Conservation (phyloP, 2,329 filamentous ascomycete species). For the Diaporthe destruens region DNA sequence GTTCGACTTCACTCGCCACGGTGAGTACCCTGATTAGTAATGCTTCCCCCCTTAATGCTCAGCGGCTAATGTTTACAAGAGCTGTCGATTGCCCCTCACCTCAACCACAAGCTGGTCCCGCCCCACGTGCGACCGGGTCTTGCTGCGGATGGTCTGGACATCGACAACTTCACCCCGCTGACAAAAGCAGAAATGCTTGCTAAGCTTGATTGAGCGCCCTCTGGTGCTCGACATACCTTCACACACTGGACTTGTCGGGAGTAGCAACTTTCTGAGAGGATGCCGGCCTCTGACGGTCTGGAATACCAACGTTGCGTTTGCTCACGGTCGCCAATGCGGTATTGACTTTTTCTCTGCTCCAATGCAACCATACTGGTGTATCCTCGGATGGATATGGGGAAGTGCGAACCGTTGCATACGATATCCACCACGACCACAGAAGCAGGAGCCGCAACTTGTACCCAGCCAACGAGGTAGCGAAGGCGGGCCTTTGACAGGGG, state of each 20-base stretch:
- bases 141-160: slow-evolving; percentile 83
- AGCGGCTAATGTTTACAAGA: slow-evolving; percentile 66
- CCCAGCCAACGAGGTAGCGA: slow-evolving; percentile 31
- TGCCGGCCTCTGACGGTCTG: slow-evolving; percentile 15
- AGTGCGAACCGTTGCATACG: slow-evolving; percentile 35
- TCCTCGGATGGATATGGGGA: slow-evolving; percentile 37
- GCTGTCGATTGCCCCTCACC: slow-evolving; percentile 90
- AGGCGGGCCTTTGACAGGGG: slow-evolving; percentile 27
- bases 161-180: slow-evolving; percentile 93
- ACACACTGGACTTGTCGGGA: slow-evolving; percentile 36
- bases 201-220: slow-evolving; percentile 84
- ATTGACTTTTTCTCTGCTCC: slow-evolving; percentile 32
- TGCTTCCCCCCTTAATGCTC: slow-evolving; percentile 26
- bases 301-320: slow-evolving; percentile 37
- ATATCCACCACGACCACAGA: slow-evolving; percentile 33
- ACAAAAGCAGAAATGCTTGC: slow-evolving; percentile 97
- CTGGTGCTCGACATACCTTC: slow-evolving; percentile 37
- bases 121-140: slow-evolving; percentile 82
- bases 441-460: slow-evolving; percentile 38
- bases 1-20: slow-evolving; percentile 94
- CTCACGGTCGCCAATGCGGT: slow-evolving; percentile 37
- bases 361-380: slow-evolving; percentile 35
- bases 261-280: slow-evolving; percentile 35
- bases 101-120: slow-evolving; percentile 92
- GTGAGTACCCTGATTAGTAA: slow-evolving; percentile 66